Conservation (phyloP, 768 basidiomycete genomes). For the Amanita molliuscula region DNA sequence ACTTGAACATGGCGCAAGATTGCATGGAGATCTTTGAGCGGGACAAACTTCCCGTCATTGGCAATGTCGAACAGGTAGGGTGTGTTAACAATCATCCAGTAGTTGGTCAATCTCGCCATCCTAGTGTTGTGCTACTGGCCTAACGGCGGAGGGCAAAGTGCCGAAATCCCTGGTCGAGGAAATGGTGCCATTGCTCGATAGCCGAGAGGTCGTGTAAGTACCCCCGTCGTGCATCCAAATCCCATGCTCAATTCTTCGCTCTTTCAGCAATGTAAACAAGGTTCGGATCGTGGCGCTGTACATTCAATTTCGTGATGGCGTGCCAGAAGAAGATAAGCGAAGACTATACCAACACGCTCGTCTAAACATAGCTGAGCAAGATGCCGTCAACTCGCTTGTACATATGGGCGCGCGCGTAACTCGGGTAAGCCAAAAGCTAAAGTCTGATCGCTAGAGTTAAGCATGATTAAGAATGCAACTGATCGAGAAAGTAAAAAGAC, state of each 20-base stretch:
- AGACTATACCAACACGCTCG: slow-evolving; percentile 93
- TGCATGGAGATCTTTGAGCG: slow-evolving; percentile 92
- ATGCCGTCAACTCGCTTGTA: slow-evolving; percentile 81
- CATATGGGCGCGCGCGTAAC: slow-evolving; percentile 77
- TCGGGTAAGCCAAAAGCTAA: slow-evolving; percentile 42
- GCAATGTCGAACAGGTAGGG: slow-evolving; percentile 80
- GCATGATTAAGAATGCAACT: slow-evolving; percentile 41
- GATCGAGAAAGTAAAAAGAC: slow-evolving; percentile 79
- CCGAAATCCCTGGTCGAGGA: slow-evolving; percentile 94
- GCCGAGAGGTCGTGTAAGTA: slow-evolving; percentile 70
- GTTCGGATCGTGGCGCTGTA: slow-evolving; percentile 95
- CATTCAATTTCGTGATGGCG: slow-evolving; percentile 90
- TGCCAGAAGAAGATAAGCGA: slow-evolving; percentile 95
- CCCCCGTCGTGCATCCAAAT: not conserved
- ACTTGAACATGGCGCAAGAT: slow-evolving; percentile 95
- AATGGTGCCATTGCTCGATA: slow-evolving; percentile 94
- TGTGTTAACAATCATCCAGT: slow-evolving; percentile 10
- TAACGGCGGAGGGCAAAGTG: slow-evolving; percentile 86
- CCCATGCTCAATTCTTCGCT: not conserved
- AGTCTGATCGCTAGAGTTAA: not conserved
- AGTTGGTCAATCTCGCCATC: not conserved
- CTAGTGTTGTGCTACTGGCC: slow-evolving; percentile 89
- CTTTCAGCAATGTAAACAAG: slow-evolving; percentile 73
- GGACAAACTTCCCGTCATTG: slow-evolving; percentile 73
- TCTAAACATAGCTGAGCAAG: slow-evolving; percentile 80